These are phyloP conservation scores for Antitrichia curtipendula DNA, from an alignment of 225 moss, liverwort and hornwort species.

Conservation along the genomic window DNA sequence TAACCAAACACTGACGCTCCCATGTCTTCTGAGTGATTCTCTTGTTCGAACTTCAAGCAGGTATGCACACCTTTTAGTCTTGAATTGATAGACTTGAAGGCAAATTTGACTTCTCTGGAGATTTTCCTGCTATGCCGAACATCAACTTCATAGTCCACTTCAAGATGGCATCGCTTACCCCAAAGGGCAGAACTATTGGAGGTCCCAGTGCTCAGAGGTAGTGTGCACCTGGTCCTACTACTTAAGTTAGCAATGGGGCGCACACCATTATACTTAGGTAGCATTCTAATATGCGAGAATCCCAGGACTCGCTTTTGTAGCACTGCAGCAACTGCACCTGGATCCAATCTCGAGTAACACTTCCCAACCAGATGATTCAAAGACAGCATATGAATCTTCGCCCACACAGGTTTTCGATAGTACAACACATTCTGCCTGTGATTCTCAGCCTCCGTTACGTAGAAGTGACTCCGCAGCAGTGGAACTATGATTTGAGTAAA, in stretches of 20 bases:
- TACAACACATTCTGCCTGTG: conserved; percentile 81
- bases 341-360: conserved; percentile 54
- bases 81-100: conserved; percentile 77
- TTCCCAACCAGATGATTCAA: conserved; percentile 48
- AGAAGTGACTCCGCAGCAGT: conserved; percentile 76
- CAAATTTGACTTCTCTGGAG: conserved; percentile 29
- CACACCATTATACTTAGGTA: conserved; percentile 77
- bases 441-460: conserved; percentile 86
- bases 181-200: background rate
- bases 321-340: conserved; percentile 33
- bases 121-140: background rate
- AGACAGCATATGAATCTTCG: conserved; percentile 57
- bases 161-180: background rate
- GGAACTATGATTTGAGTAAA: conserved; percentile 66
- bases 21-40: conserved; percentile 54
- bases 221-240: conserved; percentile 54
- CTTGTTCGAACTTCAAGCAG: conserved; percentile 89
- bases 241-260: conserved; percentile 88
- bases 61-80: conserved; percentile 55
- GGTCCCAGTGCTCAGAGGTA: conserved; percentile 20
- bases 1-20: conserved; percentile 96
- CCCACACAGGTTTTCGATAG: conserved; percentile 95
- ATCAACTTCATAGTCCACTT: background rate
- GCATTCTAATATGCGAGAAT: conserved; percentile 72
- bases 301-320: conserved; percentile 60